A percentile compares a stretch with the other conserved stretches of the same genome.
These are phyloP conservation scores for Wallacemonas collosoma DNA, from an alignment of 208 protist genomes.

Conservation along the genomic window DNA sequence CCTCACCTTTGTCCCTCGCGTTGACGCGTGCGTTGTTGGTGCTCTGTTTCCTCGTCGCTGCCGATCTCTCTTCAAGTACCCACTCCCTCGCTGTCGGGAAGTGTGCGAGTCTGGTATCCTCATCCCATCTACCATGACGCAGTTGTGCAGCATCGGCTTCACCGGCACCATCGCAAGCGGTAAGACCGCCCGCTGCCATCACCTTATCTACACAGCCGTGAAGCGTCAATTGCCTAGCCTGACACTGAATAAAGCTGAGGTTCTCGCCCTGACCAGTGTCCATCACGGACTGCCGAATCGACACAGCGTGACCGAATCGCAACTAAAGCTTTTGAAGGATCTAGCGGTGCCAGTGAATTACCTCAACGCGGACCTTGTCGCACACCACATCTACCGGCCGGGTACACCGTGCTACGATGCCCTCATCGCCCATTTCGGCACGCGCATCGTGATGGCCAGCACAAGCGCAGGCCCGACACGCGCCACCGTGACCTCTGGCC, in stretches of 20 bases:
- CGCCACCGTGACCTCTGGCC: too few species aligned
- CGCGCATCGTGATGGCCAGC: constrained; percentile 33
- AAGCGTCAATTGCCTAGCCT: constrained; percentile 8
- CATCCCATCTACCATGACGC: not conserved
- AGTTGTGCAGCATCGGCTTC: constrained; percentile 50
- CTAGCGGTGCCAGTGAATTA: constrained; percentile 32
- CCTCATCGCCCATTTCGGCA: constrained; percentile 58
- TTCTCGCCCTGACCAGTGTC: not conserved
- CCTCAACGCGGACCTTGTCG: constrained; percentile 70
- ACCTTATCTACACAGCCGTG: constrained; percentile 39
- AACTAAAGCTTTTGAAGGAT: not conserved
- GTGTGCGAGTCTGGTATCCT: too few species aligned
- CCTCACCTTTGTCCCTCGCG: too few species aligned
- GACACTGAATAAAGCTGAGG: not conserved
- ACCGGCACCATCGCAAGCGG: constrained; percentile 84
- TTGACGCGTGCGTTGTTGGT: too few species aligned
- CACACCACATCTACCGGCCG: constrained; percentile 71
- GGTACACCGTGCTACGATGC: constrained; percentile 70
- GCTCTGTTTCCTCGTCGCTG: too few species aligned
- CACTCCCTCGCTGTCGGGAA: too few species aligned
- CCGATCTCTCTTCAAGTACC: too few species aligned
- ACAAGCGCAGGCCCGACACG: too few species aligned
- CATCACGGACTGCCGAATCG: not conserved
- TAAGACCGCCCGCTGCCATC: constrained; percentile 69
- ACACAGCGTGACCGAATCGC: not conserved